These are phyloP conservation scores for Phytopythium helicoides DNA, from an alignment of 352 stramenopile species.

Conservation along the genomic window DNA sequence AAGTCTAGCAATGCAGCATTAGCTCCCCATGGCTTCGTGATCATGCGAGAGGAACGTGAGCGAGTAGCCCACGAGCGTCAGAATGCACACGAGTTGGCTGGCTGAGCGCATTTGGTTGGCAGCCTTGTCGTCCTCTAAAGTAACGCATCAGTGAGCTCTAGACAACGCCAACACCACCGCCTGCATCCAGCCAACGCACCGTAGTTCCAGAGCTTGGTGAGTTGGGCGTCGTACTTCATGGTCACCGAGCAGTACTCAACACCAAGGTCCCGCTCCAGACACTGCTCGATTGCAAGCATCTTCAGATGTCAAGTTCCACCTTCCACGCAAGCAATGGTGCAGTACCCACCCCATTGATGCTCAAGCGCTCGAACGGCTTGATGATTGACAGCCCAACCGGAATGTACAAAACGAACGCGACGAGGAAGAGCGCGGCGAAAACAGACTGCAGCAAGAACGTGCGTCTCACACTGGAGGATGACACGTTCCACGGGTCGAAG, in stretches of 20 bases:
- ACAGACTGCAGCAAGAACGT: conserved; percentile 39
- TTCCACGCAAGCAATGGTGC: conserved; percentile 1
- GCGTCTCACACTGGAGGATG: conserved; percentile 19
- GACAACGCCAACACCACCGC: neutral
- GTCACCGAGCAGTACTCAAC: conserved; percentile 56
- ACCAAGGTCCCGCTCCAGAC: conserved; percentile 39
- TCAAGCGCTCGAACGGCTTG: conserved; percentile 40
- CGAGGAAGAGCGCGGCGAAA: conserved; percentile 46
- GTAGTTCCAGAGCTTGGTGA: conserved; percentile 76
- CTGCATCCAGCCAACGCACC: conserved; percentile 21
- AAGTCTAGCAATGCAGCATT: neutral
- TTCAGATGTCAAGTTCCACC: conserved; percentile 6
- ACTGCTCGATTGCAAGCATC: conserved; percentile 16
- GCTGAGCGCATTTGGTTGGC: conserved; percentile 52
- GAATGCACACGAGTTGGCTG: conserved; percentile 44
- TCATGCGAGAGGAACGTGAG: conserved; percentile 50
- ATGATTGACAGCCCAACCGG: conserved; percentile 57
- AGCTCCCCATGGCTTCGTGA: conserved; percentile 15
- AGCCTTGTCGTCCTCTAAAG: conserved; percentile 17
- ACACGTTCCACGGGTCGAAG: conserved; percentile 14
- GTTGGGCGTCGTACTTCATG: conserved; percentile 39
- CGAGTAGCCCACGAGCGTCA: conserved; percentile 55
- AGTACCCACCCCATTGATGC: conserved; percentile 14
- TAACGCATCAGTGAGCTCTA: neutral
- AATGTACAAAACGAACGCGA: conserved; percentile 69